A percentile compares a stretch with the other conserved stretches of the same genome.
These are phyloP conservation scores for Rhizopus microsporus DNA, from an alignment of 371 early-diverging fungal genomes.

Conservation along the genomic window DNA sequence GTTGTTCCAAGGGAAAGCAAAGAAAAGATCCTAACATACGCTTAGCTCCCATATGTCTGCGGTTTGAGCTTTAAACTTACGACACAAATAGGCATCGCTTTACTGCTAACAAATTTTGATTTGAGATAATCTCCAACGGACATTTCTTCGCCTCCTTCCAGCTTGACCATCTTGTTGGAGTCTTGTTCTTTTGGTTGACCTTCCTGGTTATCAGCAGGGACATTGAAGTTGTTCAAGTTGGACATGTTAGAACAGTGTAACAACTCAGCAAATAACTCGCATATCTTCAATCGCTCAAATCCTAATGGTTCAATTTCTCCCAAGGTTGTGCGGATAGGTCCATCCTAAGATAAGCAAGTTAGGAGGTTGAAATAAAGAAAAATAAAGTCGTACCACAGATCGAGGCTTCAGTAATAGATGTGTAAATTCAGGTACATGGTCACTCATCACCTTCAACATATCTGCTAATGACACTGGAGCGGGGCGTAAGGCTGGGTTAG, in stretches of 20 bases:
- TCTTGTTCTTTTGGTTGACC: conserved; percentile 22
- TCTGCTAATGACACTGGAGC: conserved; percentile 67
- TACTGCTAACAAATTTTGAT: conserved; percentile 61
- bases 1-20: conserved; percentile 91
- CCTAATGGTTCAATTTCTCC: conserved; percentile 81
- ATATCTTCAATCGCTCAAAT: conserved; percentile 87
- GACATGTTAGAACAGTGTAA: conserved; percentile 84
- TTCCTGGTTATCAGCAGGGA: conserved; percentile 9
- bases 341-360: conserved; percentile 24
- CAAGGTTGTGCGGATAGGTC: conserved; percentile 63
- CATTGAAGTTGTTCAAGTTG: conserved; percentile 50
- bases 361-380: neutral
- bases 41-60: neutral
- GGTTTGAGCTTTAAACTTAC: conserved; percentile 18
- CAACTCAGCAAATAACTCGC: conserved; percentile 95
- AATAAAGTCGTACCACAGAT: conserved; percentile 44
- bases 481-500: conserved; percentile 6
- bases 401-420: conserved; percentile 59
- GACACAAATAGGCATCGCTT: conserved; percentile 59
- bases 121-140: conserved; percentile 67
- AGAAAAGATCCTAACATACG: conserved; percentile 72
- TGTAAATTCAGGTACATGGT: conserved; percentile 67
- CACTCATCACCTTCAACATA: conserved; percentile 76
- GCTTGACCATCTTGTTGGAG: neutral
- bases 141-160: neutral